These are phyloP conservation scores for Botrytis paeoniae DNA, from an alignment of 2,329 filamentous ascomycete genomes.

Conservation along the genomic window DNA sequence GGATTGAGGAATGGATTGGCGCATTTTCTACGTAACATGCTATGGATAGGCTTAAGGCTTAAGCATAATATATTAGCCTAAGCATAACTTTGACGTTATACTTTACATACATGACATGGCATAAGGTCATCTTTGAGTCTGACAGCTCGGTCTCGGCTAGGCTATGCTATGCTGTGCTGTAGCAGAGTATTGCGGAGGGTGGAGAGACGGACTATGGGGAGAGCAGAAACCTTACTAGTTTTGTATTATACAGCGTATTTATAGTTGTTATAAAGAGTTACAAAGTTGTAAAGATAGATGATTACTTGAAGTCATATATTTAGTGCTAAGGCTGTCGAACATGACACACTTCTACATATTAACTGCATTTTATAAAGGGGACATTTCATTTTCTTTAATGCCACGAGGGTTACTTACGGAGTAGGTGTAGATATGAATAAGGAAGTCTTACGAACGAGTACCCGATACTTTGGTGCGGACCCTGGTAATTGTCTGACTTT, in stretches of 20 bases:
- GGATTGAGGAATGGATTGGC: not conserved
- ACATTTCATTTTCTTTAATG: not conserved
- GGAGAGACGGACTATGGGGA: not conserved
- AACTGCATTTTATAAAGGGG: not conserved
- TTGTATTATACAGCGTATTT: not conserved
- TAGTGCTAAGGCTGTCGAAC: not conserved
- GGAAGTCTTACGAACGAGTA: not conserved
- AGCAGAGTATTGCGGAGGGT: not conserved
- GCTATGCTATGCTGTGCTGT: not conserved
- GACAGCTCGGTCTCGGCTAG: not conserved
- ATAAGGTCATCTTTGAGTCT: not conserved
- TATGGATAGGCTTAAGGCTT: not conserved
- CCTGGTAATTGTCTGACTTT: not conserved
- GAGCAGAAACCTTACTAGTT: not conserved
- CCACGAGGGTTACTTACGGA: not conserved
- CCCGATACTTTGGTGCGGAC: not conserved
- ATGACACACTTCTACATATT: not conserved
- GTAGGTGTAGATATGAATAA: not conserved
- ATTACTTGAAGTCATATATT: not conserved
- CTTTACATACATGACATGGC: not conserved
- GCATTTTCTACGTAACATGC: slow-evolving; percentile 6
- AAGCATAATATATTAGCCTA: slow-evolving; percentile 1
- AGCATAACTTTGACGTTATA: not conserved
- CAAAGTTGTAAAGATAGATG: not conserved
- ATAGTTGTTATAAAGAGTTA: not conserved